A percentile compares a stretch with the other conserved stretches of the same genome.
Conservation (phyloP, 2,329 filamentous ascomycete genomes). For the Lasiodiplodia gonubiensis region DNA sequence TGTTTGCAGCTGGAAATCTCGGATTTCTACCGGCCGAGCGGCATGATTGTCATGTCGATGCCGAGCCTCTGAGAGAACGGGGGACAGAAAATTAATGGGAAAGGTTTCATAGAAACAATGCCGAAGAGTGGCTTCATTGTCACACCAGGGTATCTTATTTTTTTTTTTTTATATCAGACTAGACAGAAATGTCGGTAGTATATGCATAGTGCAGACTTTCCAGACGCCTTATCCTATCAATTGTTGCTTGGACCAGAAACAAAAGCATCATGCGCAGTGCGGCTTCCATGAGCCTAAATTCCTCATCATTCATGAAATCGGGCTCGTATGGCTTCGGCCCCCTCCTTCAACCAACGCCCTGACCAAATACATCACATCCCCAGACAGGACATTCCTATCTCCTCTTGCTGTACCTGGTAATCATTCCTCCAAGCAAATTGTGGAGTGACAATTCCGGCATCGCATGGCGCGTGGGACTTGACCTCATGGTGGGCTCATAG, state of each 20-base stretch:
- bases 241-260: slow-evolving; percentile 19
- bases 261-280: not conserved
- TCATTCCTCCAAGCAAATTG: not conserved
- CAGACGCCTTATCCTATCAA: slow-evolving; percentile 12
- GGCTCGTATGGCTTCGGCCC: not conserved
- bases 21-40: not conserved
- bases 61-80: not conserved
- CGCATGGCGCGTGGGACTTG: slow-evolving; percentile 7
- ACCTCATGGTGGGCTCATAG: slow-evolving; percentile 4
- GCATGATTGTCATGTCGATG: not conserved
- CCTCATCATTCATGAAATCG: slow-evolving; percentile 8
- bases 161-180: not conserved
- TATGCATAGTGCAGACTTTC: slow-evolving; percentile 1
- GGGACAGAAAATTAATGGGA: not conserved
- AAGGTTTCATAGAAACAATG: not conserved
- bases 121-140: slow-evolving; percentile 16
- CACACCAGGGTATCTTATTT: slow-evolving; percentile 22
- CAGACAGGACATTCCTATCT: not conserved
- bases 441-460: not conserved
- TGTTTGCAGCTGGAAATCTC: not conserved
- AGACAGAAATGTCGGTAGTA: not conserved
- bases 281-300: not conserved
- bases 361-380: slow-evolving; percentile 17
- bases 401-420: slow-evolving; percentile 9
- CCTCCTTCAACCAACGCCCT: slow-evolving; percentile 14